A percentile compares a stretch with the other conserved stretches of the same genome.
phyloP scores from a whole-genome alignment of 768 basidiomycete species.

The Tylopilus balloui region DNA sequence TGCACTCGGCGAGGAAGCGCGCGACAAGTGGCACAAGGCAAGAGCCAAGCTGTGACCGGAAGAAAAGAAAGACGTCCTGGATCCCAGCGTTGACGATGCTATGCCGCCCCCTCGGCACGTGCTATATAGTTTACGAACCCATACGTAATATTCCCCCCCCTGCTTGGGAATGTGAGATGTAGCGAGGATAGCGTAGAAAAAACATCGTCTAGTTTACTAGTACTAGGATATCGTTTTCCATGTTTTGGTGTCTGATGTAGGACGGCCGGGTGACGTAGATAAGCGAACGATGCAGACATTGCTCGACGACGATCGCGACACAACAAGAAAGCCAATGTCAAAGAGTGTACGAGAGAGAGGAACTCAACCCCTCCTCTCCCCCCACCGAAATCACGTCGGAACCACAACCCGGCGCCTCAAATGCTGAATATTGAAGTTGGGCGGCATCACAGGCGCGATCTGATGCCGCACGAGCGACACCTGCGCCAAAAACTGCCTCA shows the following conservation, averaged over 20 bases:
- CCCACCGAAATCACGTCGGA: conserved; percentile 14
- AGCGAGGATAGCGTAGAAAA: no score
- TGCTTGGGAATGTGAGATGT: no score
- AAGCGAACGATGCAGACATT: no score
- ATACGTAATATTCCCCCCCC: no score
- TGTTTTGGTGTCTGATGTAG: no score
- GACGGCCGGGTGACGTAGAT: neutral
- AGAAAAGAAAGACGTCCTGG: no score
- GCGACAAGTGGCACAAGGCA: conserved; percentile 10
- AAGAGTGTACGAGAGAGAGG: no score
- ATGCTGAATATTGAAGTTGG: conserved; percentile 32
- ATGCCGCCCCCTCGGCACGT: no score
- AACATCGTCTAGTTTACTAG: conserved; percentile 13
- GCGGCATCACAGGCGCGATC: conserved; percentile 29
- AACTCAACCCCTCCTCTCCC: neutral
- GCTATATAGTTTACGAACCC: conserved; percentile 11
- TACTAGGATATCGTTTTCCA: no score
- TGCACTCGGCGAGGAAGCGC: conserved; percentile 39
- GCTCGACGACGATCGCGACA: neutral
- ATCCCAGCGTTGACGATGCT: no score
- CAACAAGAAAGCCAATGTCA: neutral
- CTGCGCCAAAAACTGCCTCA: conserved; percentile 30
- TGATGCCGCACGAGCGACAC: conserved; percentile 30
- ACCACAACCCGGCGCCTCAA: conserved; percentile 27
- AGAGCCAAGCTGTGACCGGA: conserved; percentile 27